Base-by-base conservation (phyloP, 805 yeast species). In the Candida alai region DNA sequence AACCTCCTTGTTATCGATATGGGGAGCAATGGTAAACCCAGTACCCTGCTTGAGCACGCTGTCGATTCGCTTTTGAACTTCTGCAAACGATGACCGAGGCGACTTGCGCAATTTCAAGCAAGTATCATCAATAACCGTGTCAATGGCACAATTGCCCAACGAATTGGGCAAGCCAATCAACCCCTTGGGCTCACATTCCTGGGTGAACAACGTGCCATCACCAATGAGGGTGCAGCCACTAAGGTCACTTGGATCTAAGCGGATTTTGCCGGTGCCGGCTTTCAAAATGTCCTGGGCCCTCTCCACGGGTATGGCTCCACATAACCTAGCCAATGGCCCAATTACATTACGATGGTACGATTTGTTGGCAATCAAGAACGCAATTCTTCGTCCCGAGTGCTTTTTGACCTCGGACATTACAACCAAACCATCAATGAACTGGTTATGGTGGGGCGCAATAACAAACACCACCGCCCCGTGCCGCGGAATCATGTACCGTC, bases 361-460 rank as follows among this genome's bases (percentile, higher is more conserved):
- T 31, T 52, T 56, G 11, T 58, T 61, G 9, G 71, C 71, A 11
- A 62, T 55, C 37, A 65, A 51, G 34, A 56, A 56, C 12, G 70
- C 55, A 5, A 63, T 54, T 12, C 61, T 40, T 27, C 70, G 40
- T 9, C 59, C 53, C 2, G 57, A 43, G 23, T 41, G 43, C 28
- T 60, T 50, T 16, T 52, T 52, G n/a, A 62, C 62, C 34, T 56
- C 52, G 17, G 62, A 44, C 59, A 63, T 59, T 28, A 62, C 62
- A 19, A 64, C 54, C 25, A 61, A 39, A 1, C 62, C 67, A 44
- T 65, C 71, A 14, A 65, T 54, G 35, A 63, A 65, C 41, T 65
- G 68, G 42, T 65, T 65, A 37, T 60, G 68, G 43, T 65, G 71
- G 2, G 71, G 71, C 2, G 68, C 71, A 36, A 63, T 56, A 7